A percentile compares a stretch with the other conserved stretches of the same genome.
phyloP scores from a whole-genome alignment of 805 yeast species.

The Zygosaccharomyces rouxii region DNA sequence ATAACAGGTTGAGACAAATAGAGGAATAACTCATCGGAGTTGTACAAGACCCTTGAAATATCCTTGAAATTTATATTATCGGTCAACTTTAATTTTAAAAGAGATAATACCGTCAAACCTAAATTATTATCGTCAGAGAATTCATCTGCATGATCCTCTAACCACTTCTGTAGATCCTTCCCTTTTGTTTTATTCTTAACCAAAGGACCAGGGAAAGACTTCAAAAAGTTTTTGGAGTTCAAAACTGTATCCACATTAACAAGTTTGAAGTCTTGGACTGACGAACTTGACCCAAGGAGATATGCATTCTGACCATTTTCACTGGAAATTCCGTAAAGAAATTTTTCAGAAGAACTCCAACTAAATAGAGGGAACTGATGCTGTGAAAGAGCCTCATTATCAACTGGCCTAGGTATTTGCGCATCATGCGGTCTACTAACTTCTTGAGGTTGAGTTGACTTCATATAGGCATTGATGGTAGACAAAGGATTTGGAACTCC shows the following conservation, averaged over 20 bases:
- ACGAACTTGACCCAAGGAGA: conserved; percentile 31
- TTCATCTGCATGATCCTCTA: conserved; percentile 37
- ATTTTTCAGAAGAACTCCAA: conserved; percentile 51
- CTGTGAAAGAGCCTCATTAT: conserved; percentile 50
- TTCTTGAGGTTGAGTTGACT: background rate
- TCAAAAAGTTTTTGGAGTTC: conserved; percentile 30
- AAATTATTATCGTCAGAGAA: conserved; percentile 20
- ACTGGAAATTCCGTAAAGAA: conserved; percentile 44
- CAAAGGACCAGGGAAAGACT: conserved; percentile 50
- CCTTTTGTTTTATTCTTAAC: conserved; percentile 47
- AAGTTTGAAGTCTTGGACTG: conserved; percentile 35
- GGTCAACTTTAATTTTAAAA: conserved; percentile 26
- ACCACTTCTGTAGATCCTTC: conserved; percentile 69
- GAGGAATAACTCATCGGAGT: conserved; percentile 29
- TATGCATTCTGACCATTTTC: conserved; percentile 15
- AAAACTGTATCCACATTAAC: conserved; percentile 34
- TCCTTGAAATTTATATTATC: conserved; percentile 32
- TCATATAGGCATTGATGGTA: conserved; percentile 3
- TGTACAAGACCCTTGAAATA: conserved; percentile 33
- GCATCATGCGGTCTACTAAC: background rate
- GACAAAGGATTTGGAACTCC: background rate
- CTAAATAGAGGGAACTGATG: conserved; percentile 74
- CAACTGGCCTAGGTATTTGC: conserved; percentile 22
- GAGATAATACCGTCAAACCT: conserved; percentile 22
- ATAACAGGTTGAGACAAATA: conserved; percentile 24